phyloP scores from a whole-genome alignment of 164 flowering plant genomes.

The Berberis vulgaris region DNA sequence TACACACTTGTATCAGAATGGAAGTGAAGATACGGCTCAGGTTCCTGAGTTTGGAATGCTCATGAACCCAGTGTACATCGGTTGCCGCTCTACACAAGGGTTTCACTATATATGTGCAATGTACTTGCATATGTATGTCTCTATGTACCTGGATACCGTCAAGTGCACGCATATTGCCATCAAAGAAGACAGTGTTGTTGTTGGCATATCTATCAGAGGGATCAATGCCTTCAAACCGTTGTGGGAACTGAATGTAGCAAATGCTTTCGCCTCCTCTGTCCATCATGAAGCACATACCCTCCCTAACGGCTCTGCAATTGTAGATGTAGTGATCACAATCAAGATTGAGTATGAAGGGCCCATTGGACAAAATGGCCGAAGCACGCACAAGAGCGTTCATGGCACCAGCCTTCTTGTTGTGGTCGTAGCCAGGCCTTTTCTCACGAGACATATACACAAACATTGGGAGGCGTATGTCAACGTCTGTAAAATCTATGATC shows the following conservation, averaged over 20 bases:
- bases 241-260: constrained; percentile 83
- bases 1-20: too few species aligned
- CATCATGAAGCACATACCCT: constrained; percentile 95
- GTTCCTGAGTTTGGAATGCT: too few species aligned
- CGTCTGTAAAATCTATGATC: constrained; percentile 21
- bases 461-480: constrained; percentile 29
- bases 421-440: constrained; percentile 32
- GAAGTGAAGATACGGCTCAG: too few species aligned
- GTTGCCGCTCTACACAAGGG: too few species aligned
- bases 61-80: too few species aligned
- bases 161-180: constrained; percentile 83
- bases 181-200: constrained; percentile 79
- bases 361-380: constrained; percentile 66
- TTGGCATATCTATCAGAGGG: constrained; percentile 84
- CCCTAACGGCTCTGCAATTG: constrained; percentile 63
- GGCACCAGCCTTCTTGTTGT: constrained; percentile 88
- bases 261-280: constrained; percentile 71
- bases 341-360: constrained; percentile 72
- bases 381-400: constrained; percentile 76
- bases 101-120: too few species aligned
- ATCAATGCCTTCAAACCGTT: constrained; percentile 84
- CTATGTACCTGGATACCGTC: constrained; percentile 58
- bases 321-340: constrained; percentile 79
- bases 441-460: constrained; percentile 31
- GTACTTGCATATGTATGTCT: background rate